Evolutionary conservation across 108 stramenopile species (phyloP), one percentile per base, ranked within the genome.

Genomic region (Cyclotella baltica): DNA sequence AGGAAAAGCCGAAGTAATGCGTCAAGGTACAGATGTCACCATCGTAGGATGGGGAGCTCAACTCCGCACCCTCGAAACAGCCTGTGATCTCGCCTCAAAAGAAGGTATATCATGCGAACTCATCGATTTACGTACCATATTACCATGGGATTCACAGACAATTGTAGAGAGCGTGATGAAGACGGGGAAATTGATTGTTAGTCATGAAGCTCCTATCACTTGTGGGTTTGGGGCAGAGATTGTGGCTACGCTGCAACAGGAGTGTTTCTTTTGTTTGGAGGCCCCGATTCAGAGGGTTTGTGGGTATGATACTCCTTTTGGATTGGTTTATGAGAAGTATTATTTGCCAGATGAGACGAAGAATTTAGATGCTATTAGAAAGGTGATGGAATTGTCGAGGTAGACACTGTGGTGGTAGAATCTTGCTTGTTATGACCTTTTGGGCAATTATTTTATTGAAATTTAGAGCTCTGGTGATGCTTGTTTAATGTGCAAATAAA

Each of bases 301-400:
- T 63, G 98, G 98, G 13, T 96, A 94, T 65, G 98, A 99, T 75
- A 98, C 96, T 16, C 98, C 98, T 20, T 99, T 99, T 85, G 97
- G 97, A 0, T 86, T 98, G 50, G 91, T 94, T 25, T 95, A 91
- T 77, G 98, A 99, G 70, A 92, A 96, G 67, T 81, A 88, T 47
- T 99, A 99, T 78, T 86, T 97, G 59, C 98, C 98, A 9, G 88
- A 94, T 66, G 87, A 90, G 48, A 62, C 84, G 23, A 98, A 98
- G 86, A 93, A 96, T 63, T 79, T 96, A 62, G 97, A 98, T 61
- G 97, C 97, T 1, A 96, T 99, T 73, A 82, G 83, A 53, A 72
- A 53, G 37, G 92, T 87, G 15, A 72, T 89, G 68, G 86, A 92
- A 6, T 35, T 61, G 31, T 62, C 59, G 22, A 73, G 48, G 46